A percentile compares a stretch with the other conserved stretches of the same genome.
phyloP scores from a whole-genome alignment of 2,329 filamentous ascomycete genomes.

The Aspergillus persii region DNA sequence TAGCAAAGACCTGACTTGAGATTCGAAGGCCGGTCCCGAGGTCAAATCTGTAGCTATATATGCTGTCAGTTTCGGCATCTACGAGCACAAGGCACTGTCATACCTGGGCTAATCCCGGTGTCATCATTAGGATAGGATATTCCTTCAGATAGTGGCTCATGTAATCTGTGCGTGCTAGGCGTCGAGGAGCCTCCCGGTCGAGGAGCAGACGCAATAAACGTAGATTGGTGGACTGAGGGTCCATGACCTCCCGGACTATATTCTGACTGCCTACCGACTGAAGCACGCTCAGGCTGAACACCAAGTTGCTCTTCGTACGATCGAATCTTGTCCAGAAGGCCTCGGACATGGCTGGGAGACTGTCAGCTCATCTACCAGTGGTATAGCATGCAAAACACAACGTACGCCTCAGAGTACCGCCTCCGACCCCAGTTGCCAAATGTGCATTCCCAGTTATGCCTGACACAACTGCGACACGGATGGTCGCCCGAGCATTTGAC shows the following conservation, averaged over 20 bases:
- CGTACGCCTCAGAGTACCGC: slow-evolving; percentile 18
- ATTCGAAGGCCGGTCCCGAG: slow-evolving; percentile 19
- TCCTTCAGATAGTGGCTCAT: background rate
- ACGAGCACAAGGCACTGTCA: background rate
- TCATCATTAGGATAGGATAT: background rate
- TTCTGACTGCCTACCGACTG: background rate
- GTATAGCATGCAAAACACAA: background rate
- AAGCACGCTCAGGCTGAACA: background rate
- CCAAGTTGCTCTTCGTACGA: slow-evolving; percentile 13
- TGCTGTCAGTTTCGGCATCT: background rate
- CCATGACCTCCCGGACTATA: background rate
- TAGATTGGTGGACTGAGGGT: background rate
- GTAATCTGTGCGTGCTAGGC: background rate
- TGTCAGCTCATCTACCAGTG: background rate
- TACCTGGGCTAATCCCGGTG: slow-evolving; percentile 16
- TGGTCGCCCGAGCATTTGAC: slow-evolving; percentile 23
- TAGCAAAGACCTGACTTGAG: slow-evolving; percentile 19
- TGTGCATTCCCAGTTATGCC: slow-evolving; percentile 18
- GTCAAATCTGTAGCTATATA: slow-evolving; percentile 20
- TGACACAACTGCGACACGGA: slow-evolving; percentile 17
- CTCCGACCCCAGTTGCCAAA: slow-evolving; percentile 16
- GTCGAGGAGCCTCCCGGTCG: background rate
- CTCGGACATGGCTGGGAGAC: background rate
- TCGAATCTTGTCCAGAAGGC: slow-evolving; percentile 16
- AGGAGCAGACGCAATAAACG: background rate